Evolutionary conservation across 208 protist genomes (phyloP), one percentile per base, ranked within the genome.

Genomic region (Acanthamoeba castellanii): DNA sequence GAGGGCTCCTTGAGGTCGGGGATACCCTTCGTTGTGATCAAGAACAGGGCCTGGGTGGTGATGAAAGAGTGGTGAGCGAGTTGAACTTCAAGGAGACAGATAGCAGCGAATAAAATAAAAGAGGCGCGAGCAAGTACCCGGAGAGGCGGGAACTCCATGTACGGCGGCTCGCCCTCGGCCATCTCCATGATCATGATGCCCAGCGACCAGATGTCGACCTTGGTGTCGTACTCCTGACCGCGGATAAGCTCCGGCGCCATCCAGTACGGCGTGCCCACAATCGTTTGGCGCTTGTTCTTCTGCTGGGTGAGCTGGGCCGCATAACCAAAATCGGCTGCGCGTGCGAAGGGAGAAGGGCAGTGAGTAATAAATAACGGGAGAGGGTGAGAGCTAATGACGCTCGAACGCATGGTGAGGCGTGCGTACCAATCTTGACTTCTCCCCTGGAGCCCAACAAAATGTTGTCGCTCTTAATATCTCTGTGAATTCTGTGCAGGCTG

Each of bases 401-500:
- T 37, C 13, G 13, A 50, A 50, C 45, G 1, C 27, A 18, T 14
- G 47, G 5, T 9, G 37, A 57, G 34, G 11, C 74, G 14, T 13
- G 8, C 4, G 37, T 85, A 94, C 91, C 91, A 45, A 95, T 78
- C 81, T 97, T 97, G 34, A 97, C 95, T 18, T 95, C 94, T 59
- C 96, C 96, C 11, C 66, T 47, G 1, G 59, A 55, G 37, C 85
- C 82, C 68, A 98, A 78, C 3, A 98, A 64, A 13, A 98, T 95
- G 81, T 98, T 98, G 84, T 98, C 98, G 7, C 82, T 94, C 84
- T 98, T 98, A 18, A 98, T 97, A 92, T 98, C 98, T 59, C 98
- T 64, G 92, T 98, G 98, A 32, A 98, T 98, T 42, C 96, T 64
- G 59, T 98, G 84, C 13, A 96, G 95, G 57, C 78, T 88, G 95